These are phyloP conservation scores for Penicillium antarcticum DNA, from an alignment of 495 filamentous ascomycete genomes.

Conservation along the genomic window DNA sequence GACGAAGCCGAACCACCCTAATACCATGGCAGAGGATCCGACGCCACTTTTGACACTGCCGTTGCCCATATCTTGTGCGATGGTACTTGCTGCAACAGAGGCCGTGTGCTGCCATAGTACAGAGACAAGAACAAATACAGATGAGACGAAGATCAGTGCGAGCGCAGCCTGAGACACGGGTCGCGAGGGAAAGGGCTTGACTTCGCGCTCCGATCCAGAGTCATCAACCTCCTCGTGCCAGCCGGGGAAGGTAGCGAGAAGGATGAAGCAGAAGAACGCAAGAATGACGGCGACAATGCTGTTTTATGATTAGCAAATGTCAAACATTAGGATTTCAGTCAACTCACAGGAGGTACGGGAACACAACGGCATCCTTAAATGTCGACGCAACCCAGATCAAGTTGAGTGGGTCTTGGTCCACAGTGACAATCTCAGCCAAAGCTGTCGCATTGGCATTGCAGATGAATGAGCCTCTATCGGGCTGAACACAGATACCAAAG, in stretches of 20 bases:
- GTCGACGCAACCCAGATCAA: slow-evolving; percentile 69
- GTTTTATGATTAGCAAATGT: slow-evolving; percentile 8
- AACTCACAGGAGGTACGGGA: slow-evolving; percentile 65
- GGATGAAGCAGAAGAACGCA: slow-evolving; percentile 65
- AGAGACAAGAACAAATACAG: slow-evolving; percentile 67
- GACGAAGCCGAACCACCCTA: slow-evolving; percentile 96
- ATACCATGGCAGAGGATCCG: slow-evolving; percentile 87
- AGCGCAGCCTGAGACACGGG: slow-evolving; percentile 65
- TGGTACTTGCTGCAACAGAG: slow-evolving; percentile 86
- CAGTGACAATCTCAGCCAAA: slow-evolving; percentile 57
- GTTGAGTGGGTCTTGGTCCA: slow-evolving; percentile 68
- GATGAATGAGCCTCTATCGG: slow-evolving; percentile 59
- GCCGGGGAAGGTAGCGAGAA: slow-evolving; percentile 69
- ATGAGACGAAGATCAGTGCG: slow-evolving; percentile 63
- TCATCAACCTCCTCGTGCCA: slow-evolving; percentile 65
- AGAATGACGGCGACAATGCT: slow-evolving; percentile 70
- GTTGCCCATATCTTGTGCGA: slow-evolving; percentile 94
- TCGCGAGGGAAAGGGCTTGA: slow-evolving; percentile 67
- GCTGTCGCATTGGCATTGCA: slow-evolving; percentile 67
- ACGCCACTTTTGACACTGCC: slow-evolving; percentile 86
- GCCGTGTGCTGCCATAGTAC: slow-evolving; percentile 83
- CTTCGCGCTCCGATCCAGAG: slow-evolving; percentile 52
- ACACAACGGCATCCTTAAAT: slow-evolving; percentile 70
- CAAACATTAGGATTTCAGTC: background rate
- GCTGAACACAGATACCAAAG: slow-evolving; percentile 67